Base-by-base conservation (phyloP, 768 basidiomycete genomes). In the Trametes cingulata region DNA sequence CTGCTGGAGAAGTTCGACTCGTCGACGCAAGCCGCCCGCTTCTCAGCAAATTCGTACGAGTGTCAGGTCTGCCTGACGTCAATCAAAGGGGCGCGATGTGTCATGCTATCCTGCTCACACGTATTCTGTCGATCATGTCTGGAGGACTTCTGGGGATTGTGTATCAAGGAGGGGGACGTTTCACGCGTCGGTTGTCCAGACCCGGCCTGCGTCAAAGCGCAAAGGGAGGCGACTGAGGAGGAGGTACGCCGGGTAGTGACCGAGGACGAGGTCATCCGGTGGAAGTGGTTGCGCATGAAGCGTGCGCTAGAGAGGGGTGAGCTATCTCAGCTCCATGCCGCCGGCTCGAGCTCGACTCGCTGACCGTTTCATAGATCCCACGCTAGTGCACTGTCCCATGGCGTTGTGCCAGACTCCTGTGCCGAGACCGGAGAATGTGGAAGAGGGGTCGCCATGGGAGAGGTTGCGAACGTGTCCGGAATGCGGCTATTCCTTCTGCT, bases 51-150 rank as follows among this genome's bases (percentile, higher is more conserved):
- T 15, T 84, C 88, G 0, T 90, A 90, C 72, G 72, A 77, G 25
- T 96, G 94, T 68, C 78, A 86, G 24, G 85, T 96, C 50, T 96
- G 94, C 71, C 74, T 95, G 4, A 80, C 82, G 36, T 80, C 82
- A 14, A 74, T 85, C 58, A 94, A 92, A 69, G 94, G 94, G 43
- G 79, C 82, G 14, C 82, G 84, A 64, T 94, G 93, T 69, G 67
- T 94, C 15, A 79, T 83, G 62, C 76, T 95, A 49, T 69, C 76
- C 2, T 95, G 93, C 68, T 73, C 74, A 0, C 94, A 95, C 71
- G 81, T 94, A 13, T 95, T 94, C 71, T 96, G 94, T 70, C 82
- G 84, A n/a, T 72, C 80, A 8, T 96, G 94, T 69, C 72, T 96
- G 25, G 78, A 79, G 52, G 87, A 89, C 52, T 95, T 90, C 70